Evolutionary conservation across 2,329 filamentous ascomycete genomes (phyloP).

Genomic region (Cercospora sp.): DNA sequence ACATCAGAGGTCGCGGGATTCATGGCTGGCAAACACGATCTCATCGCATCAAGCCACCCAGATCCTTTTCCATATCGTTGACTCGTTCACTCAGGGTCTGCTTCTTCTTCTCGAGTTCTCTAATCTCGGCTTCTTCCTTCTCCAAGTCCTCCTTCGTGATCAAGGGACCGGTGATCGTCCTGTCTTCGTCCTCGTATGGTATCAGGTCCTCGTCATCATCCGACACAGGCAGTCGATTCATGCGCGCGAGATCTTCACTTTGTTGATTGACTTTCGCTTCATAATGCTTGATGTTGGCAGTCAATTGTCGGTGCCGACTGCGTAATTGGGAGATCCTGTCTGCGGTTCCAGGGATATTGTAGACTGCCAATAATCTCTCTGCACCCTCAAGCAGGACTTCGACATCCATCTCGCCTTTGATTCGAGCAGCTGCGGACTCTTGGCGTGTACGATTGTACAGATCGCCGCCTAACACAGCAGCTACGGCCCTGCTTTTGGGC

Average conservation of each 20-base stretch:
- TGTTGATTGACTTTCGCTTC: slow-evolving; percentile 79
- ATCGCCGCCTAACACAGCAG: slow-evolving; percentile 82
- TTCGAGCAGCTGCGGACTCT: slow-evolving; percentile 51
- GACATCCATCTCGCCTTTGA: slow-evolving; percentile 75
- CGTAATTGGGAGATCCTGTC: slow-evolving; percentile 75
- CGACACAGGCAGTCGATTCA: slow-evolving; percentile 57
- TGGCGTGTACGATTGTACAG: slow-evolving; percentile 77
- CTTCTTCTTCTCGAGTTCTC: slow-evolving; percentile 64
- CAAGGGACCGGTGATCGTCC: slow-evolving; percentile 40
- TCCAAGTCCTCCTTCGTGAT: slow-evolving; percentile 69
- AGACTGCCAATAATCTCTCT: slow-evolving; percentile 86
- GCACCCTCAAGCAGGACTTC: slow-evolving; percentile 81
- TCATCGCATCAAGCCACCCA: slow-evolving; percentile 60
- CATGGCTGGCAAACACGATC: neutral
- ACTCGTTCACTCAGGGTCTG: slow-evolving; percentile 62
- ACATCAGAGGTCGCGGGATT: neutral
- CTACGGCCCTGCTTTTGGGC: slow-evolving; percentile 78
- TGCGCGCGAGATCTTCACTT: slow-evolving; percentile 67
- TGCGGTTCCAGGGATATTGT: slow-evolving; percentile 74
- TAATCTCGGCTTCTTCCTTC: slow-evolving; percentile 68
- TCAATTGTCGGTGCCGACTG: slow-evolving; percentile 68
- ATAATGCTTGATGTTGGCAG: slow-evolving; percentile 74
- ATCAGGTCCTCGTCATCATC: slow-evolving; percentile 43
- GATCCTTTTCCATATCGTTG: slow-evolving; percentile 66
- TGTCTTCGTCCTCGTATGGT: slow-evolving; percentile 51